Evolutionary conservation across 176 grass and related monocot species (phyloP), one percentile per base, ranked within the genome.

Genomic region (Poa annua): DNA sequence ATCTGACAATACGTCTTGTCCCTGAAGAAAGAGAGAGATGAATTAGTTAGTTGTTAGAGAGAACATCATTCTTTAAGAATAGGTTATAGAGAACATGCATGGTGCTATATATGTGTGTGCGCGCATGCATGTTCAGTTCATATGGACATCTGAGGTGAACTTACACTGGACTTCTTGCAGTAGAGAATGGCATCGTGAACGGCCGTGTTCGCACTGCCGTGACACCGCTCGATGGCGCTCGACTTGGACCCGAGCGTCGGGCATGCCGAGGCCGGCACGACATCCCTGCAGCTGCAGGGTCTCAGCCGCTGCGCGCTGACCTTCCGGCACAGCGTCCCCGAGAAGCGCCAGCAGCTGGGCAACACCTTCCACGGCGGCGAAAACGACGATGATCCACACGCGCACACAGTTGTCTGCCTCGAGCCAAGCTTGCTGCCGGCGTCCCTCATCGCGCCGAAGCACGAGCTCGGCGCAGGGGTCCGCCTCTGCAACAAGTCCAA

Each of bases 81-180:
- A 36, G 35, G 35, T 36, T 36, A 36, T 36, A 36, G 35, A 36
- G 35, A 36, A 36, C n/a, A n/a, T n/a, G n/a, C 33, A 42, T 42
- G 7, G 42, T 72, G 64, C 54, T 22, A n/a, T 19, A 36, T 36
- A 36, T 36, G 5, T 36, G 5, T 36, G 35, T 36, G 35, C 35
- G 5, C 35, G 35, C 3, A 36, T 4, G 35, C 33, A 1, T 36
- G 35, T 36, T 36, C 35, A 4, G 5, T 36, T 5, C 35, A 36
- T 36, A n/a, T 36, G 35, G 33, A 36, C 19, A 63, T 24, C 56
- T 59, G 60, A 11, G 4, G 15, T 17, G 55, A 47, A 93, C 90
- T 83, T 70, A 92, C 92, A 45, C 88, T 93, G 74, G 90, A 98
- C 62, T 63, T 98, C 75, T 93, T 98, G 92, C 95, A 98, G 74